Evolutionary conservation across 768 basidiomycete genomes (phyloP).

Genomic region (Trametes maxima): DNA sequence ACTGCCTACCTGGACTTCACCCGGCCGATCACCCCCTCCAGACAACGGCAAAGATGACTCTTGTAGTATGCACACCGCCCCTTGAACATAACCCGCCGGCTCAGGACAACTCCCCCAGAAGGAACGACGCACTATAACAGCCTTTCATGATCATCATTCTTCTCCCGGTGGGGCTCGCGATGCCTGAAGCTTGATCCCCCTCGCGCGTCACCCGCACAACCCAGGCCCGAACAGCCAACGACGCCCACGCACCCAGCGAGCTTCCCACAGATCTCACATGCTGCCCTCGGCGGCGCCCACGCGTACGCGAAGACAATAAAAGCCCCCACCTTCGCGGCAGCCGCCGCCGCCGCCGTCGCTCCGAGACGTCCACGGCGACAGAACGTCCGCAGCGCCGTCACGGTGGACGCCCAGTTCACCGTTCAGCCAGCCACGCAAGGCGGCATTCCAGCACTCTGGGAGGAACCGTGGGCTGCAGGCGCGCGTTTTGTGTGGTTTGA

Average conservation of each 20-base stretch:
- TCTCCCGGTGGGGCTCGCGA: background rate
- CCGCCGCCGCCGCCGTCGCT: background rate
- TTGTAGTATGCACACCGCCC: background rate
- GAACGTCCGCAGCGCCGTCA: background rate
- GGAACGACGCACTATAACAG: background rate
- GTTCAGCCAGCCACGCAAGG: constrained; percentile 6
- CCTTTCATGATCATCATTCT: constrained; percentile 4
- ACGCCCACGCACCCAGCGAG: background rate
- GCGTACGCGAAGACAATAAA: constrained; percentile 15
- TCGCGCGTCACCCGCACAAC: background rate
- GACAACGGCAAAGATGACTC: too few species aligned
- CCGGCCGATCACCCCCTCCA: too few species aligned
- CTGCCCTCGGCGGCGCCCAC: background rate
- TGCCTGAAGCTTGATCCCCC: constrained; percentile 10
- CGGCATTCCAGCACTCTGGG: background rate
- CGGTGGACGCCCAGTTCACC: background rate
- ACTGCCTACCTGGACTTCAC: too few species aligned
- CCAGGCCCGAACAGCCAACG: background rate
- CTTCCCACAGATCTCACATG: background rate
- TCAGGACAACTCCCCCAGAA: background rate
- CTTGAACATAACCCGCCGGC: background rate
- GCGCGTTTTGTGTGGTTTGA: background rate
- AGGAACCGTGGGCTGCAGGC: too few species aligned
- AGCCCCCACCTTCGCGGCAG: constrained; percentile 16
- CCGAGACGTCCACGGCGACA: background rate